phyloP scores from a whole-genome alignment of 768 basidiomycete species.

The Myochromella boudieri region DNA sequence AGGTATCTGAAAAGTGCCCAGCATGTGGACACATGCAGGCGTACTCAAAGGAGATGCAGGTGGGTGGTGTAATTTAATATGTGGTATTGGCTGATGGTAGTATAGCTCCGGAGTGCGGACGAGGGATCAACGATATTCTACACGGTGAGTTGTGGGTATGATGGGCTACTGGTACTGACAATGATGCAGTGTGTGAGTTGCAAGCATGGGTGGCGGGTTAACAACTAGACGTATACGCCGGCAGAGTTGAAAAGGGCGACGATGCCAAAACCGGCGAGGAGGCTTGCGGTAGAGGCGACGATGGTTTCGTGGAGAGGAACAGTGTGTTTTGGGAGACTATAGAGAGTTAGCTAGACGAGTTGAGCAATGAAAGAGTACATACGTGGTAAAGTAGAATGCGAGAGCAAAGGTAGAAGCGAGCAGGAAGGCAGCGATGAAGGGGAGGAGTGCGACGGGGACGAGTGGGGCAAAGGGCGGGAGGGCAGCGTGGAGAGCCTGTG shows the following conservation, averaged over 20 bases:
- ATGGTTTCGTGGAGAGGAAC: conserved; percentile 62
- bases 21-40: conserved; percentile 83
- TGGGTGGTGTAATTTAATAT: conserved; percentile 29
- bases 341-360: conserved; percentile 7
- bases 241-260: conserved; percentile 86
- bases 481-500: conserved; percentile 59
- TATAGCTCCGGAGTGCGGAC: conserved; percentile 83
- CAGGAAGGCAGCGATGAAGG: conserved; percentile 72
- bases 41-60: conserved; percentile 88
- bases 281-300: conserved; percentile 71
- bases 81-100: conserved; percentile 1
- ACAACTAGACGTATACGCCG: conserved; percentile 87
- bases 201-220: conserved; percentile 80
- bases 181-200: conserved; percentile 65
- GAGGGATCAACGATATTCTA: conserved; percentile 95
- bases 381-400: conserved; percentile 91
- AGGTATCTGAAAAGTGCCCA: conserved; percentile 90
- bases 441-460: conserved; percentile 66
- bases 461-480: conserved; percentile 72
- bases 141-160: conserved; percentile 56
- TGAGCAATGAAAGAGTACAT: conserved; percentile 27
- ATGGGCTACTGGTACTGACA: conserved; percentile 5
- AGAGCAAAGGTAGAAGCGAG: conserved; percentile 78
- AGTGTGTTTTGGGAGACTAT: conserved; percentile 75
- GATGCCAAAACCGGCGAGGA: conserved; percentile 85